A percentile compares a stretch with the other conserved stretches of the same genome.
Conservation (phyloP, 495 filamentous ascomycete genomes). For the Choiromyces venosus region DNA sequence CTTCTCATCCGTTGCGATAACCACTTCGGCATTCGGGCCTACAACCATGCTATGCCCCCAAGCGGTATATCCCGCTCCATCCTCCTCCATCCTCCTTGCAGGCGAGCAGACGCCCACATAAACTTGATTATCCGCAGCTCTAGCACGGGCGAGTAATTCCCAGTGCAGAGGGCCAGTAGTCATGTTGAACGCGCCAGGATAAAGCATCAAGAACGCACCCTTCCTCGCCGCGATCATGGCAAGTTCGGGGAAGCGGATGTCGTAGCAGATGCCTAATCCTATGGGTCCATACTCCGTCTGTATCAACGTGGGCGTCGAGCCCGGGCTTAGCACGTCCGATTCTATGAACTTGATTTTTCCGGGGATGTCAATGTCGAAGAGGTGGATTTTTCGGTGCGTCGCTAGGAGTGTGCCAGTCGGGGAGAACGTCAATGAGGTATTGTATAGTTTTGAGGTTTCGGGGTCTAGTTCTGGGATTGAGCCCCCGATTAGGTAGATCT, state of each 20-base stretch:
- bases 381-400: constrained; percentile 85
- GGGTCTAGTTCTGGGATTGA: constrained; percentile 74
- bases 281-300: constrained; percentile 80
- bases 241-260: constrained; percentile 91
- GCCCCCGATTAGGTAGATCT: constrained; percentile 77
- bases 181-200: constrained; percentile 92
- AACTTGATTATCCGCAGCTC: constrained; percentile 90
- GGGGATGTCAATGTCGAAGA: constrained; percentile 99
- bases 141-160: constrained; percentile 71
- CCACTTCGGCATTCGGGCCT: constrained; percentile 78
- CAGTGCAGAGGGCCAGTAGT: constrained; percentile 91
- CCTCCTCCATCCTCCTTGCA: constrained; percentile 57
- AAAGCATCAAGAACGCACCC: constrained; percentile 75
- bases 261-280: constrained; percentile 90
- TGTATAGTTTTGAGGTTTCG: constrained; percentile 71
- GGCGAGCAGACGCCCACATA: constrained; percentile 93
- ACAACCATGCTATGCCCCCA: constrained; percentile 86
- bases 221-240: constrained; percentile 83
- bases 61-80: constrained; percentile 72
- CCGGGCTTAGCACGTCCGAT: constrained; percentile 77
- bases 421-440: constrained; percentile 78
- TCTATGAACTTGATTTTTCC: constrained; percentile 89
- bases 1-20: constrained; percentile 67
- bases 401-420: constrained; percentile 72
- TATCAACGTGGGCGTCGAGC: constrained; percentile 72